Percentiles rank a stretch among this genome's conserved stretches.
Evolutionary conservation across 192 early-diverging fungal genomes (phyloP).

Genomic region (Coemansia aciculifera): DNA sequence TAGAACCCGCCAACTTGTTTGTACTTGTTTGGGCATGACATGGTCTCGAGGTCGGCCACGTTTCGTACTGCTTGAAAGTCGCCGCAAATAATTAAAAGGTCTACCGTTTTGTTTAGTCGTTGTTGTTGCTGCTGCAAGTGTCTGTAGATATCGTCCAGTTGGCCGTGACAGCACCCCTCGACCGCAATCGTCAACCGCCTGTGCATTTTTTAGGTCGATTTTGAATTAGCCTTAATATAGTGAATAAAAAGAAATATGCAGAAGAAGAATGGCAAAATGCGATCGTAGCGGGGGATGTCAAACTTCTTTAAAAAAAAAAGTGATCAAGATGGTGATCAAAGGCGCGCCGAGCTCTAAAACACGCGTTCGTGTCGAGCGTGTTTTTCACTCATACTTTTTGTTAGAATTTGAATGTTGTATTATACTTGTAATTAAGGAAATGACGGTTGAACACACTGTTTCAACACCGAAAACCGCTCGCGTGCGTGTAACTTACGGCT

Average conservation of each 20-base stretch:
- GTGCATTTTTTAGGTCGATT: conserved; percentile 10
- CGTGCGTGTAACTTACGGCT: conserved; percentile 24
- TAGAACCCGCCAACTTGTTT: conserved; percentile 82
- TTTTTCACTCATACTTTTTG: not conserved
- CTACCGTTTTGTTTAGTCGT: conserved; percentile 66
- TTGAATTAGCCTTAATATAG: not conserved
- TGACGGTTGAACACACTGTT: not conserved
- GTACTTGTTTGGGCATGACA: conserved; percentile 88
- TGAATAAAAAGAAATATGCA: not conserved
- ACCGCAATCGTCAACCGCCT: conserved; percentile 70
- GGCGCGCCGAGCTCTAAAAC: not conserved
- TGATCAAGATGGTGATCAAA: not conserved
- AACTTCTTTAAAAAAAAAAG: not conserved
- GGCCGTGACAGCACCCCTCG: conserved; percentile 96
- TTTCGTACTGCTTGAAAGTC: conserved; percentile 97
- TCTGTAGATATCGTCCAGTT: conserved; percentile 87
- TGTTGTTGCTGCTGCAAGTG: conserved; percentile 57
- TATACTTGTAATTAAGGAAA: not conserved
- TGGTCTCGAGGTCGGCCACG: conserved; percentile 69
- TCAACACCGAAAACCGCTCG: not conserved
- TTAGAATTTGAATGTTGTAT: not conserved
- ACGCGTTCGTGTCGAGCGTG: not conserved
- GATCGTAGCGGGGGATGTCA: too few relatives aligned
- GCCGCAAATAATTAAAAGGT: conserved; percentile 94
- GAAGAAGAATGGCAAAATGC: not conserved